Evolutionary conservation across 225 moss, liverwort and hornwort species (phyloP).

Genomic region (Bryoerythrophyllum caledonicum): DNA sequence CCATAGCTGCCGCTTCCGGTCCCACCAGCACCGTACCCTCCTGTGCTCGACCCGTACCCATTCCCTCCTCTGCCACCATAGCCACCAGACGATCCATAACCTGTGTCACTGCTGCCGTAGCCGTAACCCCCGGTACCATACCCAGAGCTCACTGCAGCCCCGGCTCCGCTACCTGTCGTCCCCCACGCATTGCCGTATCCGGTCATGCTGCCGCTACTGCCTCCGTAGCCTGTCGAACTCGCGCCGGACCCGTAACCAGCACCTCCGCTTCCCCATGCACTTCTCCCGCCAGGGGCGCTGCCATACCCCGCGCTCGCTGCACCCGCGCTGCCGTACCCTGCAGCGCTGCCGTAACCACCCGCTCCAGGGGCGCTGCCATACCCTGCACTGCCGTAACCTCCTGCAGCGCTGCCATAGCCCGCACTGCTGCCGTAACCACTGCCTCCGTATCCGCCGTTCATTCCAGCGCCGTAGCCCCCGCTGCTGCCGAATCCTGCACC

Average conservation of each 20-base stretch:
- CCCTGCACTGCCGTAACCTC: slow-evolving; percentile 73
- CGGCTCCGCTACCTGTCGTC: slow-evolving; percentile 72
- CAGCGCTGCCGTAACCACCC: slow-evolving; percentile 65
- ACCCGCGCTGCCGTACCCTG: slow-evolving; percentile 72
- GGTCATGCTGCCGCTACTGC: slow-evolving; percentile 62
- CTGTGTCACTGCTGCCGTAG: slow-evolving; percentile 75
- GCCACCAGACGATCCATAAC: slow-evolving; percentile 67
- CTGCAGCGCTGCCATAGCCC: slow-evolving; percentile 76
- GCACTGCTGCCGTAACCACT: slow-evolving; percentile 74
- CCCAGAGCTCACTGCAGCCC: slow-evolving; percentile 77
- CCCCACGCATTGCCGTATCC: slow-evolving; percentile 85
- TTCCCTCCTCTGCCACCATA: slow-evolving; percentile 71
- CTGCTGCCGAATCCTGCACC: slow-evolving; percentile 76
- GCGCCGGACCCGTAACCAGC: slow-evolving; percentile 74
- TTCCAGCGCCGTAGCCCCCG: slow-evolving; percentile 69
- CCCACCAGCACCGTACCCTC: slow-evolving; percentile 65
- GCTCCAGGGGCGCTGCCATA: slow-evolving; percentile 72
- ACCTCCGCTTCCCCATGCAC: slow-evolving; percentile 84
- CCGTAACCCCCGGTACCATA: slow-evolving; percentile 81
- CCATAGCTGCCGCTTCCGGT: slow-evolving; percentile 67
- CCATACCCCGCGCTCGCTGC: slow-evolving; percentile 70
- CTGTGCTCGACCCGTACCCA: slow-evolving; percentile 60
- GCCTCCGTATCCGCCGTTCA: slow-evolving; percentile 88
- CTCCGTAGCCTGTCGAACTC: slow-evolving; percentile 67
- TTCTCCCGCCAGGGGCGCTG: slow-evolving; percentile 63